These are phyloP conservation scores for Porcisia deanei DNA, from an alignment of 208 protist genomes.

Conservation along the genomic window DNA sequence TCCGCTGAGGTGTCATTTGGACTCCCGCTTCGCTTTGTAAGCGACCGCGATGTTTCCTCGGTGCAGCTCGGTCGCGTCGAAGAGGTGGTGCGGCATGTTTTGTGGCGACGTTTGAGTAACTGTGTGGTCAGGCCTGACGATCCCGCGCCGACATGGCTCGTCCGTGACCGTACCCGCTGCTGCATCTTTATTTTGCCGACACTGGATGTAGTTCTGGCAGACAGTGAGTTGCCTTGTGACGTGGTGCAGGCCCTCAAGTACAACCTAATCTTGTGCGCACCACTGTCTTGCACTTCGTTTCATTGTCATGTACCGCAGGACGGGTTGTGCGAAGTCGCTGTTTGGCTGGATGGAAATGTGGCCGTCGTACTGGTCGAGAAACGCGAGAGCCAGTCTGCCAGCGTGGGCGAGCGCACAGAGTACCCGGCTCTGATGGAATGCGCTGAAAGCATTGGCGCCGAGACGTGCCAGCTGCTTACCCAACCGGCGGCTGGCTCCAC, in stretches of 20 bases:
- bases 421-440: slow-evolving; percentile 16
- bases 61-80: slow-evolving; percentile 17
- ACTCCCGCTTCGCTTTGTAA: slow-evolving; percentile 22
- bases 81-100: slow-evolving; percentile 19
- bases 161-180: background rate
- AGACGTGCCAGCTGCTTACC: slow-evolving; percentile 6
- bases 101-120: slow-evolving; percentile 7
- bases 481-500: background rate
- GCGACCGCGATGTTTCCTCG: slow-evolving; percentile 3
- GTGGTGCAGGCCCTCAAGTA: slow-evolving; percentile 21
- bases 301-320: slow-evolving; percentile 18
- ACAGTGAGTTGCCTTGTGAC: slow-evolving; percentile 12
- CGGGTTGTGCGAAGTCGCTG: slow-evolving; percentile 16
- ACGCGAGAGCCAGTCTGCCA: background rate
- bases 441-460: slow-evolving; percentile 13
- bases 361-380: slow-evolving; percentile 22
- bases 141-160: background rate
- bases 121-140: background rate
- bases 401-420: background rate
- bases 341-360: slow-evolving; percentile 19
- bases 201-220: slow-evolving; percentile 14
- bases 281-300: slow-evolving; percentile 24
- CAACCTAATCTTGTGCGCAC: slow-evolving; percentile 29
- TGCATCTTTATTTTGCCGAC: slow-evolving; percentile 19
- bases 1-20: slow-evolving; percentile 17